Base-by-base conservation (phyloP, 305 asterid genomes). In the Fraxinus velutina region DNA sequence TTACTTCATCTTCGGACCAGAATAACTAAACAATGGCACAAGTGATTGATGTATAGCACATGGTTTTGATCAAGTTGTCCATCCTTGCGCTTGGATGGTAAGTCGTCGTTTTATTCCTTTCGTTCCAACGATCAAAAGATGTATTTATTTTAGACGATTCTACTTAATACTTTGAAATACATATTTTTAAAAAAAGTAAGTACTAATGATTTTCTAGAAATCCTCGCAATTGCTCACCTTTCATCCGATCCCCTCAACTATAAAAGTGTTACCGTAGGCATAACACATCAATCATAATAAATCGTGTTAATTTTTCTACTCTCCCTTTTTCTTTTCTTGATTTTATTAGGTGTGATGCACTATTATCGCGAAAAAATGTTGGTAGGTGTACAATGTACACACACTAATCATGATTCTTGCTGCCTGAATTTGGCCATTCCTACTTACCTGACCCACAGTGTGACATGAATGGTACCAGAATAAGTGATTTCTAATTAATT, bases 311-410 rank as follows among this genome's bases (percentile, higher is more conserved):
- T 74, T 74, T 19, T 36, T n/a, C 77, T n/a, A 52, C 24, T 52
- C 6, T 5, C 64, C 5, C 15, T 47, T 13, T 13, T 47, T 47
- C 1, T 52, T 52, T 5, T n/a, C 3, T 17, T 52, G 1, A 4
- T 2, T 52, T 52, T 29, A 66, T 3, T 3, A 3, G 5, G 70
- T 81, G 77, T 1, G 75, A 75, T n/a, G 19, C 66, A 62, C 15
- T 29, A 3, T 42, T 70, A 57, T 19, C 13, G 70, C 30, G 13
- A 19, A 6, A 57, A 19, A 57, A 19, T 19, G 68, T 57, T 6
- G 78, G 75, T 34, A 72, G 82, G 81, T 72, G 32, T 24, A 71
- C 81, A 27, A 4, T 71, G 33, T 77, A 36, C 74, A 33, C 21
- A 39, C 85, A 50, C 79, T 52, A n/a, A 17, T n/a, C 7, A 12